phyloP scores from a whole-genome alignment of 257 asterid species.

The Nicotiana benthamiana region DNA sequence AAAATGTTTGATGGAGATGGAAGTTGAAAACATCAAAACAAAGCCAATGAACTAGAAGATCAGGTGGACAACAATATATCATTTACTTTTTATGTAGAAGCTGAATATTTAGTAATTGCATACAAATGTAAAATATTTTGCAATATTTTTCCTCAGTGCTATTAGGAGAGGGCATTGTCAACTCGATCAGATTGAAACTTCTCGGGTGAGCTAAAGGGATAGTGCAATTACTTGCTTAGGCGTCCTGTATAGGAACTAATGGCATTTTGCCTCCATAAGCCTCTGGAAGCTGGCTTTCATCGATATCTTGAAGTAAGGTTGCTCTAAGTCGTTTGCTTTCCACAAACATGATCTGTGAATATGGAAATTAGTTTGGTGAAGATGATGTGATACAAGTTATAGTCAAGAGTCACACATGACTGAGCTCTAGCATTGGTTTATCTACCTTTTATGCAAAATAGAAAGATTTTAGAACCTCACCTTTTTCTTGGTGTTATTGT shows the following conservation, averaged over 20 bases:
- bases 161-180: neutral
- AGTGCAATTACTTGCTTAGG: conserved; percentile 11
- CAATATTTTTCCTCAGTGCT: neutral
- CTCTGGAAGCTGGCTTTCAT: conserved; percentile 72
- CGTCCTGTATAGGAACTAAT: conserved; percentile 61
- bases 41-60: neutral
- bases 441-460: neutral
- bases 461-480: conserved; percentile 18
- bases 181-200: neutral
- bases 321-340: conserved; percentile 42
- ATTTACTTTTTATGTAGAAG: neutral
- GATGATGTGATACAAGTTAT: neutral
- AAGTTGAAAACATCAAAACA: neutral
- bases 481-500: conserved; percentile 66
- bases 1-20: neutral
- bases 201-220: neutral
- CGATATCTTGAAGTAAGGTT: conserved; percentile 57
- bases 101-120: neutral
- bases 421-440: neutral
- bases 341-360: conserved; percentile 52
- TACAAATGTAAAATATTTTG: neutral
- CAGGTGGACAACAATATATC: neutral
- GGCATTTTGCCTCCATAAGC: conserved; percentile 70
- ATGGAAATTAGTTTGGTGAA: neutral
- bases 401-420: neutral